Conservation (phyloP, 73 alveolate species). For the Paramecium sexaurelia region DNA sequence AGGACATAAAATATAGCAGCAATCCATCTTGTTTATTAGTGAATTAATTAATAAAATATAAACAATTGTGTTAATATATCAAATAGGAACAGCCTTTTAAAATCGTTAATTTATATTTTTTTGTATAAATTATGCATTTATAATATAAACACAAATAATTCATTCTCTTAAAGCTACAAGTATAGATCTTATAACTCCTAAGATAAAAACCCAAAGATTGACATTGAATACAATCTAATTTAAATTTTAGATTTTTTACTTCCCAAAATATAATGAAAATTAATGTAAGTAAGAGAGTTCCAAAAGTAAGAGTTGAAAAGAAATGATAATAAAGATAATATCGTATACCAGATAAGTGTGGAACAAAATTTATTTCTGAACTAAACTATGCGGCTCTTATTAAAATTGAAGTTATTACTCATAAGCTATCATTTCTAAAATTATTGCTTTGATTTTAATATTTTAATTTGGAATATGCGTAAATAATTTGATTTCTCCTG, state of each 20-base stretch:
- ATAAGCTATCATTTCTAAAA: neutral
- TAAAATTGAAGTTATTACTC: neutral
- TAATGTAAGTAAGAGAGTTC: neutral
- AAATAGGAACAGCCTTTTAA: neutral
- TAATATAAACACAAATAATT: neutral
- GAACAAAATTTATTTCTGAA: constrained; percentile 4
- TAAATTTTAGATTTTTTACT: neutral
- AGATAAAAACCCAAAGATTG: neutral
- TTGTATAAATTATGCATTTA: neutral
- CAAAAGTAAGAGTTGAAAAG: neutral
- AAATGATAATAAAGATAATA: neutral
- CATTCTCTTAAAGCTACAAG: neutral
- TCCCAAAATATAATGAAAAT: neutral
- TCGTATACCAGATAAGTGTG: neutral
- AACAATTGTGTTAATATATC: constrained; percentile 11
- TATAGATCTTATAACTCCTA: neutral
- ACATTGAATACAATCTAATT: neutral
- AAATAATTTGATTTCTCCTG: neutral
- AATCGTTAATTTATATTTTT: neutral
- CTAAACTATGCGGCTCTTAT: constrained; percentile 22
- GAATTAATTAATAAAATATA: neutral
- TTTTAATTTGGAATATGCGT: neutral
- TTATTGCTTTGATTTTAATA: neutral
- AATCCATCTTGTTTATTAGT: neutral
- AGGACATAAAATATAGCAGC: neutral